Conservation (phyloP, 1,284 basidiomycete genomes). For the Hymenochaete sp. region DNA sequence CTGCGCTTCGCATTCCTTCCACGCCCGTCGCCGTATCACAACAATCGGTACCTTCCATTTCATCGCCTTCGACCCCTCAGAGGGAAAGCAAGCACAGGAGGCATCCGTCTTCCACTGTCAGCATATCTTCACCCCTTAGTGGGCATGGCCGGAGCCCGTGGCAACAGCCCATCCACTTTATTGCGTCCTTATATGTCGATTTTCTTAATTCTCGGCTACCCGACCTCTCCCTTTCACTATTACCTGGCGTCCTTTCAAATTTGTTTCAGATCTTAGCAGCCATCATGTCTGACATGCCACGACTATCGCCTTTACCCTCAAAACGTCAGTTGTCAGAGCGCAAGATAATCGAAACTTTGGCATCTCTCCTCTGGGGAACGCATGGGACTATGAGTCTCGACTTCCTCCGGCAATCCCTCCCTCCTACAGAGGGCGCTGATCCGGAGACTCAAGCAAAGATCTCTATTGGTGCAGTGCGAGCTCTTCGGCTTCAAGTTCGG, state of each 20-base stretch:
- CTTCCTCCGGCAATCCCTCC: conserved; percentile 46
- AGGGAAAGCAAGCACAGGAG: conserved; percentile 37
- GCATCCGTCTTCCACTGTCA: conserved; percentile 45
- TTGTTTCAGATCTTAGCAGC: conserved; percentile 62
- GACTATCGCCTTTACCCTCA: conserved; percentile 37
- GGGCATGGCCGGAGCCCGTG: conserved; percentile 25
- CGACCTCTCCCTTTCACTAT: conserved; percentile 42
- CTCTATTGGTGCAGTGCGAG: conserved; percentile 57
- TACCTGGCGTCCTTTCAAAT: conserved; percentile 51
- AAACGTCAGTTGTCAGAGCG: conserved; percentile 35
- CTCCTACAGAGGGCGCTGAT: conserved; percentile 22
- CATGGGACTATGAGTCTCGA: conserved; percentile 55
- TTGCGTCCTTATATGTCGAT: conserved; percentile 52
- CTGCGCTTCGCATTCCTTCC: conserved; percentile 40
- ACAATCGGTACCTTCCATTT: conserved; percentile 23
- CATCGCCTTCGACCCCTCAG: conserved; percentile 24
- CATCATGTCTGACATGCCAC: conserved; percentile 54
- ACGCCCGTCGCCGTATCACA: conserved; percentile 27
- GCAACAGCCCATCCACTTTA: conserved; percentile 48
- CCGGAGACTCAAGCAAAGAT: conserved; percentile 32
- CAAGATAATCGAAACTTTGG: conserved; percentile 45
- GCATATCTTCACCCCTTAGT: conserved; percentile 25
- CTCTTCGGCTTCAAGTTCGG: conserved; percentile 56
- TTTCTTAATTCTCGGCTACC: conserved; percentile 53
- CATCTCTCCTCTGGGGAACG: conserved; percentile 50